phyloP scores from a whole-genome alignment of 768 basidiomycete genomes.

The Boletellus ananiceps region DNA sequence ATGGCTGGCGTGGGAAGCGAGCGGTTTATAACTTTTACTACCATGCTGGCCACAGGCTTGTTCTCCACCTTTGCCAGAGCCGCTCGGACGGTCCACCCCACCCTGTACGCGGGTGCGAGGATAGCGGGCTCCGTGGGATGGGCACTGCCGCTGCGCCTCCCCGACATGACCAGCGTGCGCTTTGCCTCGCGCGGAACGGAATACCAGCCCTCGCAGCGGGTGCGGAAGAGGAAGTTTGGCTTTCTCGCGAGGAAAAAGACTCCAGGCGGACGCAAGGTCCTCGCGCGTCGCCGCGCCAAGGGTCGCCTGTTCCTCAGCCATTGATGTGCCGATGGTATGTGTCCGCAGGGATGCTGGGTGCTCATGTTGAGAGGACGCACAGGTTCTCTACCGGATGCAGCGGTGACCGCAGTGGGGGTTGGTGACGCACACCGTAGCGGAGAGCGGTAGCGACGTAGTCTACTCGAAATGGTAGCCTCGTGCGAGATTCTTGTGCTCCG shows the following conservation, averaged over 20 bases:
- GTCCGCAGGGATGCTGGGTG: background rate
- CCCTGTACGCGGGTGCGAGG: conserved; percentile 10
- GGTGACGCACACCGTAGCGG: background rate
- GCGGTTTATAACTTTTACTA: background rate
- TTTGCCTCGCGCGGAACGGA: conserved; percentile 75
- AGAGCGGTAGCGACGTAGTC: background rate
- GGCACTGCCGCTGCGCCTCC: conserved; percentile 17
- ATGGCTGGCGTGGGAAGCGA: conserved; percentile 17
- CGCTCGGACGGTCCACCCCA: conserved; percentile 19
- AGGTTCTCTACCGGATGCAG: background rate
- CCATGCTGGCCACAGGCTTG: conserved; percentile 13
- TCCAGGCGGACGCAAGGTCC: conserved; percentile 64
- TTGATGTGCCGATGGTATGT: conserved; percentile 35
- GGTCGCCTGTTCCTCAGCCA: conserved; percentile 80
- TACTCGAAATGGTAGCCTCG: conserved; percentile 20
- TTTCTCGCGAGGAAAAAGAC: conserved; percentile 76
- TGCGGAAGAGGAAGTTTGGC: conserved; percentile 88
- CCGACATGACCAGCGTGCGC: conserved; percentile 35
- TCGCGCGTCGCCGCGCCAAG: conserved; percentile 66
- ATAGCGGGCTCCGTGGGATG: conserved; percentile 18
- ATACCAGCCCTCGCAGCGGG: conserved; percentile 95
- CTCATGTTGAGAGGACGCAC: background rate
- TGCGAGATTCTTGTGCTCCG: conserved; percentile 8
- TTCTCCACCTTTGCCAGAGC: conserved; percentile 23
- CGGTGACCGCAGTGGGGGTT: background rate